Base-by-base conservation (phyloP, 352 stramenopile genomes). In the Peronospora belbahrii region DNA sequence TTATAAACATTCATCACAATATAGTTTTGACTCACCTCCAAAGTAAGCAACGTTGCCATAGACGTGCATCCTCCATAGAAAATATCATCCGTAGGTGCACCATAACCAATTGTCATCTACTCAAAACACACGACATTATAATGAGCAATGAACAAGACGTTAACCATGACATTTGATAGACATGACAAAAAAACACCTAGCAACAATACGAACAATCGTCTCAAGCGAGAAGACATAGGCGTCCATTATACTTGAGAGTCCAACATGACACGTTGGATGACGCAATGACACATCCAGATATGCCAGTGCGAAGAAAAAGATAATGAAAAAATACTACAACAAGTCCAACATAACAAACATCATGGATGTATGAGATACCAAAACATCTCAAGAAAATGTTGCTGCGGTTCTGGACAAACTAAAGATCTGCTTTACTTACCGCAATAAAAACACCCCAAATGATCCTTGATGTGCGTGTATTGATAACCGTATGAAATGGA, bases 31-130 rank as follows among this genome's bases (percentile, higher is more conserved):
- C 49, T 34, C 27, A 85, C 80, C 59, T 93, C 82, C 14, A 93
- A 57, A 6, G 76, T 89, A 35, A 93, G 45, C 1, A 93, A 49
- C 19, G 74, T 74, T 11, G 82, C 82, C 55, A 93, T 90, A 1
- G 78, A 86, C 5, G 60, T 65, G 62, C 82, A 93, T 14, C 75
- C 77, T 30, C 82, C 82, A 57, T 89, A 93, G 55, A 93, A 93
- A 52, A 93, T 93, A 42, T 93, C 82, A 39, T 90, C 77, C n/a
- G 74, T 88, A 7, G 82, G 82, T 2, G 82, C 82, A 3, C 82
- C 79, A 31, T 93, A 93, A 5, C 82, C 82, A 42, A 93, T 93
- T 40, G 82, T 93, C 82, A 93, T 93, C 82, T 93, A 23, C 17
- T 24, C 6, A 14, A 9, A 23, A 20, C 6, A 62, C 9, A 40